Conservation (phyloP, 352 stramenopile genomes). For the Phytophthora pluvialis region DNA sequence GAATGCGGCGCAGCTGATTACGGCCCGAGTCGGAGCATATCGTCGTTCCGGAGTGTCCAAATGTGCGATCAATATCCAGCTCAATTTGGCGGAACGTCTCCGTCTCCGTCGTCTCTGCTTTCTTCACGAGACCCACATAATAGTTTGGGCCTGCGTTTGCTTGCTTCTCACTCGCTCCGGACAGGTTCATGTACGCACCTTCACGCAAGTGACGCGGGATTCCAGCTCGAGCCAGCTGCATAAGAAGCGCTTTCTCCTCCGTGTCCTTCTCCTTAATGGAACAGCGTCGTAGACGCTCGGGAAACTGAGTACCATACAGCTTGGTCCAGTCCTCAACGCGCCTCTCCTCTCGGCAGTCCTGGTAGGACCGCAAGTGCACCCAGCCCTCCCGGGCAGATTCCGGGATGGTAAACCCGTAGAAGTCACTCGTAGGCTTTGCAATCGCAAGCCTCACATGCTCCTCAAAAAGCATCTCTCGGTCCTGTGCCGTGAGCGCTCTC, state of each 20-base stretch:
- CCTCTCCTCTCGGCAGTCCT: conserved; percentile 74
- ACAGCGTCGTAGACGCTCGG: conserved; percentile 39
- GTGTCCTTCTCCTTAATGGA: conserved; percentile 40
- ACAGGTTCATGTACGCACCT: conserved; percentile 77
- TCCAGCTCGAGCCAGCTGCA: conserved; percentile 52
- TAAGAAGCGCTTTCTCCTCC: conserved; percentile 38
- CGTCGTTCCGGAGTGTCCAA: conserved; percentile 74
- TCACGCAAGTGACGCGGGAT: conserved; percentile 72
- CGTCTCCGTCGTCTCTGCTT: conserved; percentile 54
- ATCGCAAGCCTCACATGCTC: conserved; percentile 39
- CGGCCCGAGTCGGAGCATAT: conserved; percentile 65
- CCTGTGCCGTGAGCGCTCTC: conserved; percentile 18
- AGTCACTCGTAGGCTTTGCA: conserved; percentile 47
- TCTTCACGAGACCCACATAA: conserved; percentile 55
- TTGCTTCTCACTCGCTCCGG: conserved; percentile 64
- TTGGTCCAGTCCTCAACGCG: conserved; percentile 71
- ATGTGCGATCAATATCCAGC: conserved; percentile 87
- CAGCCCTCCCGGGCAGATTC: conserved; percentile 45
- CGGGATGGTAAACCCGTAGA: conserved; percentile 75
- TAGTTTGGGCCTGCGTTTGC: conserved; percentile 52
- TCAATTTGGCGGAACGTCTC: conserved; percentile 84
- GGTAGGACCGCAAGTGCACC: conserved; percentile 72
- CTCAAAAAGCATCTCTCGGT: conserved; percentile 50
- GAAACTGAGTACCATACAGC: conserved; percentile 55
- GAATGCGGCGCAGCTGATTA: conserved; percentile 63